phyloP scores from a whole-genome alignment of 2,329 filamentous ascomycete genomes.

The Raffaelea ambrosiae region DNA sequence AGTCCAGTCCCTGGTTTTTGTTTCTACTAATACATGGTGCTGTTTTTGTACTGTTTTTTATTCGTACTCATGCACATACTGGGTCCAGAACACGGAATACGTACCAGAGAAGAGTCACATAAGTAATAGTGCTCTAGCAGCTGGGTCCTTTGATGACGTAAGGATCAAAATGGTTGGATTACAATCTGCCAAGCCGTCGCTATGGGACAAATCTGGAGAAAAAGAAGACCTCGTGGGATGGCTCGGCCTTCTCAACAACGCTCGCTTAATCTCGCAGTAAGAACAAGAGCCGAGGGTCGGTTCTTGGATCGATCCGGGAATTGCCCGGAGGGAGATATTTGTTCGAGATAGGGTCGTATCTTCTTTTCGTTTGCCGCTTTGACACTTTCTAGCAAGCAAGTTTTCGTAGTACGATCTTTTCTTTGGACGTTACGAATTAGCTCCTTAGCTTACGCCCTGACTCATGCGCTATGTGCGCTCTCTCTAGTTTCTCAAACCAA shows the following conservation, averaged over 20 bases:
- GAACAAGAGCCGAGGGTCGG: not conserved
- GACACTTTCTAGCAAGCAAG: not conserved
- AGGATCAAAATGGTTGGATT: too few relatives aligned
- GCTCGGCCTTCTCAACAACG: not conserved
- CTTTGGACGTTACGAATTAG: not conserved
- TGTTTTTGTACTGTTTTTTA: not conserved
- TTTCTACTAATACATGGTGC: not conserved
- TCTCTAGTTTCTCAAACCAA: not conserved
- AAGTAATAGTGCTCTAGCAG: too few relatives aligned
- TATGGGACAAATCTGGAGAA: not conserved
- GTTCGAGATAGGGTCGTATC: not conserved
- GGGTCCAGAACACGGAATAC: not conserved
- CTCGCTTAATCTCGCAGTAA: not conserved
- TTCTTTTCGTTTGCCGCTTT: not conserved
- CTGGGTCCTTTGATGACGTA: too few relatives aligned
- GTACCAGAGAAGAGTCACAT: too few relatives aligned
- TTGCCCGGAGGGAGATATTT: not conserved
- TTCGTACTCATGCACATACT: not conserved
- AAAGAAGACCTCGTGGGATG: not conserved
- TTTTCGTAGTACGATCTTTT: not conserved
- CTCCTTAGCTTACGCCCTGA: not conserved
- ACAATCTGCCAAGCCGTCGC: not conserved
- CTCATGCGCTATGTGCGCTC: not conserved
- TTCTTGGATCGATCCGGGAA: not conserved
- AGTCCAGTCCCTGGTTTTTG: not conserved